Base-by-base conservation (phyloP, 2,329 filamentous ascomycete species). In the Fusarium neocosmosporiellum region DNA sequence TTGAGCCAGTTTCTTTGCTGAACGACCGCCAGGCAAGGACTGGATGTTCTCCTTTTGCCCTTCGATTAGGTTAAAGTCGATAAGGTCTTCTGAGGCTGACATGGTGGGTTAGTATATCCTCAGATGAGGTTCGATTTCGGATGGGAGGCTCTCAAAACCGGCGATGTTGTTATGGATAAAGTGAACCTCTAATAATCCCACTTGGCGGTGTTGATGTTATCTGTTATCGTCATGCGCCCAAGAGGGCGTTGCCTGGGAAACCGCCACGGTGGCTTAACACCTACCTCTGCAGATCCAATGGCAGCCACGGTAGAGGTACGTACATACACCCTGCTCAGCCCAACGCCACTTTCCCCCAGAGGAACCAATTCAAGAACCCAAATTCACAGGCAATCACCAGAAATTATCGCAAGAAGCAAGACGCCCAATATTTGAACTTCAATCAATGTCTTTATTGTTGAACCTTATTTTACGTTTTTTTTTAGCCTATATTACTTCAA, bases 31-130 rank as follows among this genome's bases (percentile, higher is more conserved):
- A 18, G 96, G 95, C 14, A 99, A 88, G 24, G 95, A 92, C 83
- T 98, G 95, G 65, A 99, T 98, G 83, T 99, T 99, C 85, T 99
- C 96, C 84, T 99, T 99, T 78, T 98, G 95, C 54, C 90, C 90
- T 84, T 99, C 96, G 83, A 99, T 98, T 72, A 98, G 89, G 78
- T 97, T 93, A 85, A 99, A 98, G 84, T 91, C 85, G 80, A 92
- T 90, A 41, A 90, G 82, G 75, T 92, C 89, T 68, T 84, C 83
- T 69, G 84, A 82, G 39, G 77, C 75, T 72, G 85, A 84, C 84
- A 90, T 90, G 77, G 78, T 82, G 72, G 62, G 66, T 80, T 73
- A 73, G 69, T 77, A 61, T 70, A 53, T 63, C 69, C 68, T 71
- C 68, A 59, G 39, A 48, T 41, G 70, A 74, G 60, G 67, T 59